These are phyloP conservation scores for Hypoxylon rickii DNA, from an alignment of 495 filamentous ascomycete genomes.

Conservation along the genomic window DNA sequence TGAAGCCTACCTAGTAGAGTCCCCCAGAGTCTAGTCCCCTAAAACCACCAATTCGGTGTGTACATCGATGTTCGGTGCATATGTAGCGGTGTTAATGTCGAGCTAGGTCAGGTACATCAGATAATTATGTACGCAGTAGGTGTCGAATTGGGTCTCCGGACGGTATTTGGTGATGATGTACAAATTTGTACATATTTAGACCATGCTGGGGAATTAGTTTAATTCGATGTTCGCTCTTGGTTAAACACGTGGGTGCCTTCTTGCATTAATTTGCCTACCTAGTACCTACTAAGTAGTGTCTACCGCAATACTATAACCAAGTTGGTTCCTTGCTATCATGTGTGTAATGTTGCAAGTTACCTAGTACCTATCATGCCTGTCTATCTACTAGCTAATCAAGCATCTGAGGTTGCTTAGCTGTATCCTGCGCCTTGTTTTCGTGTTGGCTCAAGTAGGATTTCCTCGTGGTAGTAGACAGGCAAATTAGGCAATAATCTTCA, in stretches of 20 bases:
- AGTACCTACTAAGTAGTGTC: background rate
- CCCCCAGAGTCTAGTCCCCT: background rate
- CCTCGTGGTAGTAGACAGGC: background rate
- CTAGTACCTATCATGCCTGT: too few species aligned
- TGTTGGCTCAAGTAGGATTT: conserved; percentile 1
- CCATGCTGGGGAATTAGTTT: background rate
- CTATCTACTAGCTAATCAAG: too few species aligned
- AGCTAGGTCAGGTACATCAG: too few species aligned
- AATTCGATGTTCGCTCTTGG: background rate
- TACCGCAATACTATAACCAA: background rate
- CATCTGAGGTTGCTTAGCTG: too few species aligned
- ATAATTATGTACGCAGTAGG: background rate
- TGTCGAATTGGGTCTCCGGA: conserved; percentile 4
- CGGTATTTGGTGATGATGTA: background rate
- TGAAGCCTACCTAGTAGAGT: conserved; percentile 6
- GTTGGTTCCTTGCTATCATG: too few species aligned
- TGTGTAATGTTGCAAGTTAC: too few species aligned
- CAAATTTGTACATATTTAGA: too few species aligned
- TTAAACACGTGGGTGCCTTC: conserved; percentile 7
- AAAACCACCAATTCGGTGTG: background rate
- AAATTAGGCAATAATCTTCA: conserved; percentile 27
- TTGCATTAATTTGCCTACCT: background rate
- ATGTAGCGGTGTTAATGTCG: too few species aligned
- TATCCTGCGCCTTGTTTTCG: too few species aligned
- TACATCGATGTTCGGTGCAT: too few species aligned